Base-by-base conservation (phyloP, 1,139 yeast species). In the Candida glucosophila region DNA sequence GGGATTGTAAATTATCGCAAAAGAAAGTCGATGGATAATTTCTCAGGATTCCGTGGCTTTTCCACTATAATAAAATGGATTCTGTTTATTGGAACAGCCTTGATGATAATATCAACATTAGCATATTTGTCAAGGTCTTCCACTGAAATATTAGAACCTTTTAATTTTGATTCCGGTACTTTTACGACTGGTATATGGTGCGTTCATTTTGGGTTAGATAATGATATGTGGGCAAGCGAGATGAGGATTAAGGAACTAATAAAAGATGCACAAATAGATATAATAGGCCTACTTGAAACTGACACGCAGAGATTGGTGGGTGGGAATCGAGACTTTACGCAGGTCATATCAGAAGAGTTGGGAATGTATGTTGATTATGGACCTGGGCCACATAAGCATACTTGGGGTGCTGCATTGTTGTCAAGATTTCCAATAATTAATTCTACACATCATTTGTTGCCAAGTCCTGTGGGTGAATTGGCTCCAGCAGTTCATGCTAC, bases 401-500 rank as follows among this genome's bases (percentile, higher is more conserved):
- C 98, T 1, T 90, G 98, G 98, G 98, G 98, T 22, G 81, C 92
- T 26, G 92, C 92, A 2, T 64, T 90, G 34, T 63, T 90, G 37
- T 86, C 97, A 17, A 86, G 88, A 49, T 90, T 88, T 68, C 98
- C 98, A 15, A 90, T 90, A 36, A 43, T 90, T 33, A 72, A 79
- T 45, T 85, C 96, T 2, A 76, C 88, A 2, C 98, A 90, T 52
- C 93, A 86, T 49, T 63, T 90, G 41, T 60, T 90, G 34, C 97
- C 98, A 5, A 61, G 95, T 2, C 98, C 98, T 3, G 95, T 83
- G 16, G 98, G 98, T 19, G 98, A 90, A 58, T 65, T 90, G 33
- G 98, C 98, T 0, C 98, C 98, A 4, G 98, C 96, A 1, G 90
- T 90, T 37, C 95, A 81, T 52, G 98, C 98, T 2, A 88, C 97